Percentiles rank a stretch among this genome's conserved stretches.
These are phyloP conservation scores for Fragaria vesca DNA, from an alignment of 306 rosid genomes.

Conservation along the genomic window DNA sequence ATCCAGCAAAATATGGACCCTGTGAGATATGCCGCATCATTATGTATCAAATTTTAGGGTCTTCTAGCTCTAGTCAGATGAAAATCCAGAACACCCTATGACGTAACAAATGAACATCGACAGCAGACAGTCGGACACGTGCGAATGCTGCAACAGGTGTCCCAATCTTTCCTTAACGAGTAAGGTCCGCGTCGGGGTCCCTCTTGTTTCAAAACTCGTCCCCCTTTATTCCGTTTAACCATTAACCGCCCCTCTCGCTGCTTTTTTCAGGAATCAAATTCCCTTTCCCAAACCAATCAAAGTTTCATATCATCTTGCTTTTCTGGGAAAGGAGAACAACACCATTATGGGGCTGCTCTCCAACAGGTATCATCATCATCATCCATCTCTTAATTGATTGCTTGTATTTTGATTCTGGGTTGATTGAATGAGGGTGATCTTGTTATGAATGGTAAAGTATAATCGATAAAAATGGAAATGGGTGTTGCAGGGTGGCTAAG, in stretches of 20 bases:
- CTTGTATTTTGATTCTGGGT: not conserved
- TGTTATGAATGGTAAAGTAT: not conserved
- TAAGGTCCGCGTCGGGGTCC: conserved; percentile 11
- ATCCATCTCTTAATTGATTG: not conserved
- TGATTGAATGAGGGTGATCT: not conserved
- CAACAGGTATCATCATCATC: conserved; percentile 46
- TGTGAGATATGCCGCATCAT: too few species aligned
- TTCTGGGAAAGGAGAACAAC: not conserved
- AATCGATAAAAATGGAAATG: conserved; percentile 6
- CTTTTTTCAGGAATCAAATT: conserved; percentile 8
- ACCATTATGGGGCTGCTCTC: conserved; percentile 67
- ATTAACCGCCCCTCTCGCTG: too few species aligned
- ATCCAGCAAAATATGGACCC: too few species aligned
- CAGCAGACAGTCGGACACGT: conserved; percentile 12
- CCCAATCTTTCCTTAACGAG: conserved; percentile 15
- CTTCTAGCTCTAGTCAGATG: too few species aligned
- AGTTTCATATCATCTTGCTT: not conserved
- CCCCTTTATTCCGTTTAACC: not conserved
- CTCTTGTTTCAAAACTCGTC: not conserved
- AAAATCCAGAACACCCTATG: too few species aligned
- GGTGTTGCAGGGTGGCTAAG: conserved; percentile 50
- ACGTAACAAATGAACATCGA: too few species aligned
- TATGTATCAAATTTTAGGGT: too few species aligned
- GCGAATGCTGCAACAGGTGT: not conserved
- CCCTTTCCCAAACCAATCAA: not conserved